phyloP scores from a whole-genome alignment of 345 rosid species.

The Aethionema arabicum region DNA sequence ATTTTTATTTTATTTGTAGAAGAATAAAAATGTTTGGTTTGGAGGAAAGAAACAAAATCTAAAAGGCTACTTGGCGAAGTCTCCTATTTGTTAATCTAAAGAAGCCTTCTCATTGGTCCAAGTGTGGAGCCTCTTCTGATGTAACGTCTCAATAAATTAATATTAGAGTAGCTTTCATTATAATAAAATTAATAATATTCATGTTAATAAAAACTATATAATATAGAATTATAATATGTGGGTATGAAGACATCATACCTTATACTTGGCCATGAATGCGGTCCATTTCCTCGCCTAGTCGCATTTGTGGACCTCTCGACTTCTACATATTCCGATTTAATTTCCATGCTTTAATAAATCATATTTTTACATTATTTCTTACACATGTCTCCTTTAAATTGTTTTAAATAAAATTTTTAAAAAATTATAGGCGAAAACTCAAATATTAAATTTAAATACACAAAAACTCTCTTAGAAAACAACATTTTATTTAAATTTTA shows the following conservation, averaged over 20 bases:
- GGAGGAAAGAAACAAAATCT: conserved; percentile 36
- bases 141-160: conserved; percentile 21
- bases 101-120: conserved; percentile 34
- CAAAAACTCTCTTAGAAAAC: too few relatives aligned
- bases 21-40: conserved; percentile 22
- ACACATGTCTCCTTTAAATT: too few relatives aligned
- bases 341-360: background rate
- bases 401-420: too few relatives aligned
- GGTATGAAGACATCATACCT: conserved; percentile 28
- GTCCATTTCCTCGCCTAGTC: conserved; percentile 30
- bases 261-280: conserved; percentile 21
- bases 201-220: background rate
- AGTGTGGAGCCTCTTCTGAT: conserved; percentile 33
- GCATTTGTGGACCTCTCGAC: conserved; percentile 21
- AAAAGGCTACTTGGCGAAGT: conserved; percentile 25
- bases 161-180: background rate
- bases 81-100: conserved; percentile 21
- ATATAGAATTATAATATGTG: conserved; percentile 16
- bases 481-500: too few relatives aligned
- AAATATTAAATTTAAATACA: too few relatives aligned
- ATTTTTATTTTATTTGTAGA: too few relatives aligned
- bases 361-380: too few relatives aligned
- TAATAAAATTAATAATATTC: background rate
- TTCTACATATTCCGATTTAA: conserved; percentile 8
- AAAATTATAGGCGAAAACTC: too few relatives aligned